Percentiles rank a stretch among this genome's conserved stretches.
phyloP scores from a whole-genome alignment of 1,284 basidiomycete genomes.

The Anthracocystis panici-leucophaei region DNA sequence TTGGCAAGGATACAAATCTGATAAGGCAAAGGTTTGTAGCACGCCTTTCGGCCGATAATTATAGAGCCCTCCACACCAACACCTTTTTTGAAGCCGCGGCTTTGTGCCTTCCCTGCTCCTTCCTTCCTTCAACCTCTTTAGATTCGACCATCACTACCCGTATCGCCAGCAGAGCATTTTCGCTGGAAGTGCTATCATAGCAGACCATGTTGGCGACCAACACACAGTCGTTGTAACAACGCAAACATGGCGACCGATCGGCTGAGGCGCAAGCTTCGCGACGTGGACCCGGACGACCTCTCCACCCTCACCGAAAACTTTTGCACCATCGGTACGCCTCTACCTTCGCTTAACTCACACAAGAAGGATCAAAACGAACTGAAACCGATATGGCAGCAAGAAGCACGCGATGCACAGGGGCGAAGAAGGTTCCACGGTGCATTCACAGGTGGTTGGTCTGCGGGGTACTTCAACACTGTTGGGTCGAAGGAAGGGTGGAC shows the following conservation, averaged over 20 bases:
- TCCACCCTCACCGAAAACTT: constrained; percentile 84
- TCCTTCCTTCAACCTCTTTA: neutral
- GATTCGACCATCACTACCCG: neutral
- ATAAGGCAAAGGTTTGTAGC: neutral
- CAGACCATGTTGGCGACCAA: neutral
- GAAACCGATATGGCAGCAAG: constrained; percentile 97
- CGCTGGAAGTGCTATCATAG: no score
- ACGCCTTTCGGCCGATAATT: constrained; percentile 7
- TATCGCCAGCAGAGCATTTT: no score
- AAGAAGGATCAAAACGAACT: constrained; percentile 89
- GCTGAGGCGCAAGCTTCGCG: constrained; percentile 78
- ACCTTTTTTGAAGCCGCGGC: neutral
- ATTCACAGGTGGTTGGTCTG: constrained; percentile 97
- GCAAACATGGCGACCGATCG: constrained; percentile 71
- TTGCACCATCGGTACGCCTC: constrained; percentile 90
- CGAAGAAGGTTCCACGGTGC: constrained; percentile 92
- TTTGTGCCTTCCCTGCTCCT: neutral
- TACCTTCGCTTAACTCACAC: constrained; percentile 87
- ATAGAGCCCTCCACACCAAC: constrained; percentile 11
- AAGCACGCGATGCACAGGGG: constrained; percentile 94
- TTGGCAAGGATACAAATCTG: neutral
- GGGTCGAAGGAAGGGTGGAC: constrained; percentile 98
- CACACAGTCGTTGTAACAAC: neutral
- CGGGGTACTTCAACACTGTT: constrained; percentile 96
- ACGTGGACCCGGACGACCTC: constrained; percentile 80